These are phyloP conservation scores for Phoma herbarum DNA, from an alignment of 2,329 filamentous ascomycete genomes.

Conservation along the genomic window DNA sequence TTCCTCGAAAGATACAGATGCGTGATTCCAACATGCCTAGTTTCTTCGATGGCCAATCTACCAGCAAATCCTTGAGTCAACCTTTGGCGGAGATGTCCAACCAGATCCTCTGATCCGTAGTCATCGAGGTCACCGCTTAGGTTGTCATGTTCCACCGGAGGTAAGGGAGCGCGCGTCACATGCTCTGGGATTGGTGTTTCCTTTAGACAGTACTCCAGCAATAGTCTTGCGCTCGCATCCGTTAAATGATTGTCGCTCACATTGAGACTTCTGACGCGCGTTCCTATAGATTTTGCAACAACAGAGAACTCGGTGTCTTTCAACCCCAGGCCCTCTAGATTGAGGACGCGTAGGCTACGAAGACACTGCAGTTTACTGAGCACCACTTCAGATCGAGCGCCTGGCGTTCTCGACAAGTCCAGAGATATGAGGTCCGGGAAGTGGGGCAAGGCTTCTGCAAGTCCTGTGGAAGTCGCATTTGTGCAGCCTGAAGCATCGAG, in stretches of 20 bases:
- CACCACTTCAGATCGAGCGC: slow-evolving; percentile 60
- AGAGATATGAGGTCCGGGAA: slow-evolving; percentile 66
- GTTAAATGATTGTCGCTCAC: slow-evolving; percentile 66
- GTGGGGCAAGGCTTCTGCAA: slow-evolving; percentile 61
- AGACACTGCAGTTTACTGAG: slow-evolving; percentile 58
- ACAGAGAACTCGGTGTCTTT: slow-evolving; percentile 62
- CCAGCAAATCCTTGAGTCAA: slow-evolving; percentile 56
- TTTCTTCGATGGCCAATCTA: slow-evolving; percentile 64
- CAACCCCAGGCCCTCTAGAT: slow-evolving; percentile 63
- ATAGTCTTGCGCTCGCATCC: slow-evolving; percentile 61
- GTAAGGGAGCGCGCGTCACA: slow-evolving; percentile 24
- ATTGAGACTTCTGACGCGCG: slow-evolving; percentile 64
- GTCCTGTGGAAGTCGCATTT: slow-evolving; percentile 65
- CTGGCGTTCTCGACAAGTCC: slow-evolving; percentile 64
- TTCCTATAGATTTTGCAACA: slow-evolving; percentile 62
- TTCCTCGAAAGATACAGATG: slow-evolving; percentile 69
- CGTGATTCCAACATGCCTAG: slow-evolving; percentile 64
- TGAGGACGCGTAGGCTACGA: slow-evolving; percentile 64
- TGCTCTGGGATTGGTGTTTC: slow-evolving; percentile 26
- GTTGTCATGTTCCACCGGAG: slow-evolving; percentile 39
- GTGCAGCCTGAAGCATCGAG: slow-evolving; percentile 65
- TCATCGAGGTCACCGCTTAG: slow-evolving; percentile 47
- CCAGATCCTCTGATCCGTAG: slow-evolving; percentile 58
- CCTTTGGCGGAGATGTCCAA: slow-evolving; percentile 58
- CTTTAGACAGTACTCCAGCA: slow-evolving; percentile 63